Evolutionary conservation across 306 rosid genomes (phyloP), one percentile per base, ranked within the genome.

Genomic region (Ochetophila trinervis): DNA sequence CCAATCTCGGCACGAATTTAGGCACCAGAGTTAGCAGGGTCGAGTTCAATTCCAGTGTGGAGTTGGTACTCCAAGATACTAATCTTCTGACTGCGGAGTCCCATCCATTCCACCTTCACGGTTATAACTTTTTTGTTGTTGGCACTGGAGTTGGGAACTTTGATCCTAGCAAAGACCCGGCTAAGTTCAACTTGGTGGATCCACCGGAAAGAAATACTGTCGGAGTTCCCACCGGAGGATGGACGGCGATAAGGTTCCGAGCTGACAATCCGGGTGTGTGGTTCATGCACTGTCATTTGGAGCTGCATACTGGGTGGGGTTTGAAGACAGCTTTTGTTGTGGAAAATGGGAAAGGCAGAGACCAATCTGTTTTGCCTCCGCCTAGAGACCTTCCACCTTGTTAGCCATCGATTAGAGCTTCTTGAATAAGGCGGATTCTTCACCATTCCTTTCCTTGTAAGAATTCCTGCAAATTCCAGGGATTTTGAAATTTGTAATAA

Each of bases 41-140:
- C 32, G 64, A 72, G 2, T 70, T 69, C 34, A 76, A 76, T 23
- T 70, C 80, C 2, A 76, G 63, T 0, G 60, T 77, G 10, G 73
- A 77, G 61, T 37, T 77, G 40, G 69, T 77, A 15, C 42, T 77
- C 42, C 77, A 77, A 16, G 81, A 71, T 4, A 77, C 81, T 21
- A 71, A 71, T 61, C 69, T 77, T 63, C 65, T 77, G 10, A 71
- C 73, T 0, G 81, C 65, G 17, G 77, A 71, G 62, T 77, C 77
- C 3, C 81, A 77, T 18, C 81, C 81, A 16, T 65, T 77, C 42
- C 81, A 77, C 27, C 77, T 71, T 20, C 81, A 77, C 47, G 81
- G 81, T 23, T 77, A 53, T 37, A 71, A 71, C 35, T 77, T 71
- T 73, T 77, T 71, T 45, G 69, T 76, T 17, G 73, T 76, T 24